These are phyloP conservation scores for Boletus sensibilis DNA, from an alignment of 768 basidiomycete genomes.

Conservation along the genomic window DNA sequence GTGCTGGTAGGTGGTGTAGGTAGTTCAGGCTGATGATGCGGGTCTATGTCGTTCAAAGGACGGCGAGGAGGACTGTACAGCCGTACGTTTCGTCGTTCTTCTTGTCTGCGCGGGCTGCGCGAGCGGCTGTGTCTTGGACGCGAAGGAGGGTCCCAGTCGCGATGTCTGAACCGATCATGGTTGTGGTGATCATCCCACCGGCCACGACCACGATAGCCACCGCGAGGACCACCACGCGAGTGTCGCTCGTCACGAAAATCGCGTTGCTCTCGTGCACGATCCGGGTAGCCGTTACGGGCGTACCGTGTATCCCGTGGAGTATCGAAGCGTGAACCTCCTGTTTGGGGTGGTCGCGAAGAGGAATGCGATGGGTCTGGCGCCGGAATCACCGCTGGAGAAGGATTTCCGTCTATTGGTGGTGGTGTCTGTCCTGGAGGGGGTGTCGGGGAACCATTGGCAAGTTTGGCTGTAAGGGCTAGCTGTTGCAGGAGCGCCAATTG, in stretches of 20 bases:
- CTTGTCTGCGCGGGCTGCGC: conserved; percentile 68
- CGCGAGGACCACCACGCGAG: conserved; percentile 54
- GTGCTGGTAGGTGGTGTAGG: conserved; percentile 26
- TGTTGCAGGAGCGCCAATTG: conserved; percentile 77
- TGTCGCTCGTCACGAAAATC: conserved; percentile 53
- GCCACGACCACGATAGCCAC: conserved; percentile 59
- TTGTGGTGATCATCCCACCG: conserved; percentile 62
- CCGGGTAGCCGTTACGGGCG: conserved; percentile 30
- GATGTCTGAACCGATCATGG: conserved; percentile 41
- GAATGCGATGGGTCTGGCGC: conserved; percentile 25
- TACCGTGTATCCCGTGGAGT: conserved; percentile 41
- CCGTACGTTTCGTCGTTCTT: conserved; percentile 47
- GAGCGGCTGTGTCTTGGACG: conserved; percentile 65
- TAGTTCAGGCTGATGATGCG: conserved; percentile 28
- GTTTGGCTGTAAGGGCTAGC: conserved; percentile 61
- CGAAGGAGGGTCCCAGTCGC: conserved; percentile 40
- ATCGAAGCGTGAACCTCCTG: conserved; percentile 29
- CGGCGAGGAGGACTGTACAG: conserved; percentile 62
- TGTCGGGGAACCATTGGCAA: conserved; percentile 31
- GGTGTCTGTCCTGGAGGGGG: conserved; percentile 28
- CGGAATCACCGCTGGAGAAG: not conserved
- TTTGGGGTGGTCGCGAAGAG: not conserved
- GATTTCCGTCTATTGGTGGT: conserved; percentile 22
- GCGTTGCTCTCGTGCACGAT: conserved; percentile 45
- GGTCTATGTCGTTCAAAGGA: conserved; percentile 35